Conservation (phyloP, 148 eudicot genomes). For the Spergularia marina region DNA sequence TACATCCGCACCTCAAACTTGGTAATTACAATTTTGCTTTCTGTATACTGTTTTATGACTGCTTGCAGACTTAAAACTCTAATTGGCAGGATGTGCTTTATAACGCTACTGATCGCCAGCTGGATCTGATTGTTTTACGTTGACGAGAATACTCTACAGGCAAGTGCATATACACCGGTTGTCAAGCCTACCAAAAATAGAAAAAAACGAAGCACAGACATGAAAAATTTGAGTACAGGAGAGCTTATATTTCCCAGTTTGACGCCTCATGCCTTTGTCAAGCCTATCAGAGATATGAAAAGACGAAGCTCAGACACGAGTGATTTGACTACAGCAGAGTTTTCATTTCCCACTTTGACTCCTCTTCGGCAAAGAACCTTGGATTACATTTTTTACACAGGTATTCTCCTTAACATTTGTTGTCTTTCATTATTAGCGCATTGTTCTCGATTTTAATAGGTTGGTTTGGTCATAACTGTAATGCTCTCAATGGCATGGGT, state of each 20-base stretch:
- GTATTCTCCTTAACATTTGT: constrained; percentile 29
- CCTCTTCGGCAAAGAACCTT: constrained; percentile 56
- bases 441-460: not conserved
- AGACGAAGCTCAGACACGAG: not conserved
- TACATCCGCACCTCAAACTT: constrained; percentile 27
- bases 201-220: not conserved
- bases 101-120: not conserved
- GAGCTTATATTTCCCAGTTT: constrained; percentile 22
- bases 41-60: not conserved
- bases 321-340: constrained; percentile 15
- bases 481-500: not conserved
- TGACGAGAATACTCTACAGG: constrained; percentile 19
- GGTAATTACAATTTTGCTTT: constrained; percentile 19
- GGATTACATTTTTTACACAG: constrained; percentile 91
- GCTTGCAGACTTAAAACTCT: not conserved
- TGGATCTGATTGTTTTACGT: not conserved
- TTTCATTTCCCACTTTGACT: constrained; percentile 64
- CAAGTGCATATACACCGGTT: constrained; percentile 26
- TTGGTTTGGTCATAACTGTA: not conserved
- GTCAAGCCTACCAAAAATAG: constrained; percentile 8
- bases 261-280: constrained; percentile 31
- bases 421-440: not conserved
- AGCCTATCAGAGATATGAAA: not conserved
- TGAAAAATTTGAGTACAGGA: constrained; percentile 11
- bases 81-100: not conserved